Conservation (phyloP, 345 rosid species). For the Crucihimalaya himalaica region DNA sequence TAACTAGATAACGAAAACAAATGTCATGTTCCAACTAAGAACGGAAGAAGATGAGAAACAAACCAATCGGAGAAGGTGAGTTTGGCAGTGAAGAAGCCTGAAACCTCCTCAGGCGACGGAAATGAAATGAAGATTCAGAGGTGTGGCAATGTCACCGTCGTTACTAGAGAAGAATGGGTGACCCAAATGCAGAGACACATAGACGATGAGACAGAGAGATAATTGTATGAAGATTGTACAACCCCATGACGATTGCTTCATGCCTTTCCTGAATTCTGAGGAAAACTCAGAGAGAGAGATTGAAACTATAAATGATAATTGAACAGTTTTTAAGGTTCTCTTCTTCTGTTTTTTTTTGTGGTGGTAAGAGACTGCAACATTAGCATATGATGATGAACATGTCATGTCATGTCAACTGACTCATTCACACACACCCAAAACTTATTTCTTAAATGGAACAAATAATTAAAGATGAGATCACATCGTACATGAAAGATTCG, state of each 20-base stretch:
- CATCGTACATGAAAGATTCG: slow-evolving; percentile 17
- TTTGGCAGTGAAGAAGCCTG: slow-evolving; percentile 49
- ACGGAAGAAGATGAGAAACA: slow-evolving; percentile 21
- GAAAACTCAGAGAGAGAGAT: not conserved
- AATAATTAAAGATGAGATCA: slow-evolving; percentile 9
- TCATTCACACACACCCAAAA: not conserved
- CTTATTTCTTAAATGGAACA: not conserved
- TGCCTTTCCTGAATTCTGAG: slow-evolving; percentile 16
- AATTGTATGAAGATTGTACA: slow-evolving; percentile 62
- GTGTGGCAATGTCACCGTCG: slow-evolving; percentile 34
- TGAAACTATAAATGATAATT: not conserved
- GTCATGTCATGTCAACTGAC: slow-evolving; percentile 30
- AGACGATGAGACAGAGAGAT: slow-evolving; percentile 58
- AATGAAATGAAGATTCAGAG: slow-evolving; percentile 53
- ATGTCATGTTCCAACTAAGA: not conserved
- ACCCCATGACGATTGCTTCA: slow-evolving; percentile 60
- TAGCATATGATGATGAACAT: slow-evolving; percentile 26
- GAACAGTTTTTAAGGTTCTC: not conserved
- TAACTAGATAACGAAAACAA: not conserved
- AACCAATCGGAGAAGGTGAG: slow-evolving; percentile 69
- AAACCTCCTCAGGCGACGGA: slow-evolving; percentile 71
- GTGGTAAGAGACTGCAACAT: not conserved
- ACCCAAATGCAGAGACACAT: slow-evolving; percentile 63
- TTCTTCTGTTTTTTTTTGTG: not conserved
- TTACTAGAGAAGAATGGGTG: slow-evolving; percentile 43